Evolutionary conservation across 2,329 filamentous ascomycete genomes (phyloP).

Genomic region (Diaporthe australafricana): DNA sequence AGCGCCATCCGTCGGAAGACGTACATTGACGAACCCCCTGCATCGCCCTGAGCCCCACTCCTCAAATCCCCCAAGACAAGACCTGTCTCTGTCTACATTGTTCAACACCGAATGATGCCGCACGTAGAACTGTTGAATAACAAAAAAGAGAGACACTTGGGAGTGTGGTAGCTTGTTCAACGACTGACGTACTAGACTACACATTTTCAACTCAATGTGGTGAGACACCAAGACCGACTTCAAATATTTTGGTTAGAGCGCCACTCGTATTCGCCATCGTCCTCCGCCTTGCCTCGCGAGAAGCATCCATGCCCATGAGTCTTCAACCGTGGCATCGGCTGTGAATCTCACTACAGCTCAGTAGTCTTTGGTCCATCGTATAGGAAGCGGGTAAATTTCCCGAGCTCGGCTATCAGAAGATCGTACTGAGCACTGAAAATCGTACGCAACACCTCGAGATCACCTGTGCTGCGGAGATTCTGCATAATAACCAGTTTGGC

Average conservation of each 20-base stretch:
- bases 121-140: not conserved
- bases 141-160: not conserved
- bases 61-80: conserved; percentile 6
- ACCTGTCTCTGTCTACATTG: conserved; percentile 23
- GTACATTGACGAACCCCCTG: not conserved
- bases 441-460: not conserved
- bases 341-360: not conserved
- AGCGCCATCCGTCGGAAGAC: not conserved
- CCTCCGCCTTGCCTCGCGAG: not conserved
- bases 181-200: not conserved
- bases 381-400: no score
- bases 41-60: not conserved
- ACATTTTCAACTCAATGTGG: not conserved
- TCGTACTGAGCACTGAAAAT: no score
- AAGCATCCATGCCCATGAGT: not conserved
- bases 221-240: conserved; percentile 20
- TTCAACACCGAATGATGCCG: not conserved
- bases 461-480: not conserved
- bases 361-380: not conserved
- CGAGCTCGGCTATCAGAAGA: not conserved
- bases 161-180: not conserved
- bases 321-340: not conserved
- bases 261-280: conserved; percentile 1
- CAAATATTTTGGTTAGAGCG: conserved; percentile 8
- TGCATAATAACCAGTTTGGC: not conserved